Base-by-base conservation (phyloP, 164 flowering plant species). In the Paratinospora sagittata region DNA sequence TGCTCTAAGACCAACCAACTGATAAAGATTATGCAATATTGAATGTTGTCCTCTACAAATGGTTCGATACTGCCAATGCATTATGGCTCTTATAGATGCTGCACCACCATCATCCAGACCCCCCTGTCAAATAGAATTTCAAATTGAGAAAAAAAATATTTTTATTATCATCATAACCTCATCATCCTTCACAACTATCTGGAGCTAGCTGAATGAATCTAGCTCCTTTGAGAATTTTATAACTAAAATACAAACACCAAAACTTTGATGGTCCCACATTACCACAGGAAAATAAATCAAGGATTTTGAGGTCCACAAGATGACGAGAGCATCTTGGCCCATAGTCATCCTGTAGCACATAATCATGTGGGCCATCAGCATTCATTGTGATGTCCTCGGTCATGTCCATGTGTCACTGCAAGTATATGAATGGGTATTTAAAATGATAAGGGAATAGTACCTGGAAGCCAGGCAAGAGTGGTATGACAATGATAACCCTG, bases 21-120 rank as follows among this genome's bases (percentile, higher is more conserved):
- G 87, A 86, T 70, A 80, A 41, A 96, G 96, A 75, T 90, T 90
- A 67, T 90, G 91, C 81, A 96, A 74, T 78, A 96, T 88, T 55
- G 99, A 96, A 76, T 82, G 79, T 0, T 76, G 79, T 73, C 97
- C 98, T 83, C 99, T 84, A 75, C 89, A 87, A 72, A 96, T 96
- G 65, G 99, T 96, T 79, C 98, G 87, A 78, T 93, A 91, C 77
- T 96, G 97, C 98, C 99, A 96, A 77, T 96, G 99, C 96, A 93
- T 83, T 74, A 96, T 85, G n/a, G 99, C 97, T 84, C 98, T 85
- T 63, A 96, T 97, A 67, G 99, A 89, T 70, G 99, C 99, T 7
- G 99, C 99, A 72, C 98, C 99, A 73, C 84, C 84, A 83, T 96
- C 99, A 82, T 96, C 99, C 71, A 93, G 60, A 72, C 99, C 99